phyloP scores from a whole-genome alignment of 1,284 basidiomycete genomes.

The Ceratobasidium sp. region DNA sequence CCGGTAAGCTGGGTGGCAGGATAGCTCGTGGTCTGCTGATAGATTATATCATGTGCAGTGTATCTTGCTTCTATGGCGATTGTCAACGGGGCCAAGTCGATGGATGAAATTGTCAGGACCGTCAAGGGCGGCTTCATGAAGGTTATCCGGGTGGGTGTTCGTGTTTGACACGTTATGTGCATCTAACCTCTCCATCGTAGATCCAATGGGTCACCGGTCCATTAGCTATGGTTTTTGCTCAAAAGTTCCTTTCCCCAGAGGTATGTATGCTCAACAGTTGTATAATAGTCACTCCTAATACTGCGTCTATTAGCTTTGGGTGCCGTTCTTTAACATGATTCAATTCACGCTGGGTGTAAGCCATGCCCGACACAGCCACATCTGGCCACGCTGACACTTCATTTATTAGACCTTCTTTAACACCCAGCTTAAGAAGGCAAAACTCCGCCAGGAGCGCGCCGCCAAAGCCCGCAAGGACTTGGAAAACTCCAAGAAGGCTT shows the following conservation, averaged over 20 bases:
- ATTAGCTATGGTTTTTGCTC: constrained; percentile 70
- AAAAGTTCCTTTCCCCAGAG: constrained; percentile 74
- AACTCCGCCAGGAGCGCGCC: constrained; percentile 50
- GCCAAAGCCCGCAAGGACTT: constrained; percentile 31
- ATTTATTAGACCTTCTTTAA: constrained; percentile 71
- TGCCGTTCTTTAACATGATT: constrained; percentile 74
- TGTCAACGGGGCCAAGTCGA: constrained; percentile 78
- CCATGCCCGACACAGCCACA: constrained; percentile 31
- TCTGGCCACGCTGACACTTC: neutral
- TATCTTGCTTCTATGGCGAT: constrained; percentile 81
- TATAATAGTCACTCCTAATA: neutral
- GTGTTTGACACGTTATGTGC: constrained; percentile 44
- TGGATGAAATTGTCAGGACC: constrained; percentile 70
- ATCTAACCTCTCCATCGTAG: constrained; percentile 48
- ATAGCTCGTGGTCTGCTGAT: neutral
- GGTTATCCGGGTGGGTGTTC: constrained; percentile 67
- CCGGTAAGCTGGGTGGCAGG: constrained; percentile 56
- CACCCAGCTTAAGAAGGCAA: constrained; percentile 67
- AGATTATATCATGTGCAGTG: constrained; percentile 50
- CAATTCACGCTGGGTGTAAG: constrained; percentile 70
- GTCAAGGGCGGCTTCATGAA: constrained; percentile 77
- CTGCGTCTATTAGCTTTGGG: constrained; percentile 62
- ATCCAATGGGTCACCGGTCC: constrained; percentile 80
- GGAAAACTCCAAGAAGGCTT: constrained; percentile 36
- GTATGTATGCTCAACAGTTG: constrained; percentile 51